Percentiles rank a stretch among this genome's conserved stretches.
Conservation (phyloP, 1,284 basidiomycete species). For the Ceratobasidium sp. region DNA sequence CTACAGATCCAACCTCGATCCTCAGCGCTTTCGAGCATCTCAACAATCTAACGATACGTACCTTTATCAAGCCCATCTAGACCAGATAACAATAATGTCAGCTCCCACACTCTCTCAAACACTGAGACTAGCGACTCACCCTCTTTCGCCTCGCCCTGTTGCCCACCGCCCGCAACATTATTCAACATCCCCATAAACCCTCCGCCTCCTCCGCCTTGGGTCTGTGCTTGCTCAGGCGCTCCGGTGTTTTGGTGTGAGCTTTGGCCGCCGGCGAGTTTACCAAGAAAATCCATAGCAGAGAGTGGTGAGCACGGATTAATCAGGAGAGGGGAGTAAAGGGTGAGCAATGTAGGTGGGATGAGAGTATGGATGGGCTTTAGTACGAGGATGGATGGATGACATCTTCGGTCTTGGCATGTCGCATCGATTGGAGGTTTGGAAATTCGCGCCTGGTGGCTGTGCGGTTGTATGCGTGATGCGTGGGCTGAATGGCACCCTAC, state of each 20-base stretch:
- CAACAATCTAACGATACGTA: neutral
- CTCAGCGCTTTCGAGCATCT: neutral
- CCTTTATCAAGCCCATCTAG: constrained; percentile 45
- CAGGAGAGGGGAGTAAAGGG: neutral
- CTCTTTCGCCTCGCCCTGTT: constrained; percentile 49
- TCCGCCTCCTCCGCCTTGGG: constrained; percentile 16
- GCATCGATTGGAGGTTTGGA: too few species aligned
- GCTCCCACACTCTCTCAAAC: constrained; percentile 1
- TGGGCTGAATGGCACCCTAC: too few species aligned
- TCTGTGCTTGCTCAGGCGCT: neutral
- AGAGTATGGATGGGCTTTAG: neutral
- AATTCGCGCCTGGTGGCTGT: too few species aligned
- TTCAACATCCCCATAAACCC: constrained; percentile 49
- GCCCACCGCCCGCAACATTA: constrained; percentile 48
- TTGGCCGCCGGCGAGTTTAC: neutral
- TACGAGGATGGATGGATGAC: too few species aligned
- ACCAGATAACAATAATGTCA: neutral
- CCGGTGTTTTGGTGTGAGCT: neutral
- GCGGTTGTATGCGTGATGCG: too few species aligned
- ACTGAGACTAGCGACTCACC: constrained; percentile 36
- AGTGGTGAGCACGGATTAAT: neutral
- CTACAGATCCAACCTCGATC: neutral
- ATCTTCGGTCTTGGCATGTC: too few species aligned
- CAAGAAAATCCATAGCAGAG: constrained; percentile 22
- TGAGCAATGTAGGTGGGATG: too few species aligned